Percentiles rank a stretch among this genome's conserved stretches.
Evolutionary conservation across 352 stramenopile species (phyloP).

Genomic region (Globisporangium spiculum): DNA sequence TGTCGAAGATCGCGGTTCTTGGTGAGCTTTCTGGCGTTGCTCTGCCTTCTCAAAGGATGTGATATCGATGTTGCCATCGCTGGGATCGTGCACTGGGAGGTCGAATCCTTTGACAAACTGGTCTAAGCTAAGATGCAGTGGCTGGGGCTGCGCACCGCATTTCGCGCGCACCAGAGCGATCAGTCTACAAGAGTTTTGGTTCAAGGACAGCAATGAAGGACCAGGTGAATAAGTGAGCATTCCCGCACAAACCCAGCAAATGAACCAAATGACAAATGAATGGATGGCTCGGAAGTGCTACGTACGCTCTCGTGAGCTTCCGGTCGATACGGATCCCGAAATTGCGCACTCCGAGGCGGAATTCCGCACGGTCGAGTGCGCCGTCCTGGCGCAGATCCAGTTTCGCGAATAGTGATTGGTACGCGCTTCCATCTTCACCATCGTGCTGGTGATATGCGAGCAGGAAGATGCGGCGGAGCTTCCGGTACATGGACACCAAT

Average conservation of each 20-base stretch:
- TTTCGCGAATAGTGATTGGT: slow-evolving; percentile 34
- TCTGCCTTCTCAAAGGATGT: neutral
- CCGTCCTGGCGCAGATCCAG: slow-evolving; percentile 51
- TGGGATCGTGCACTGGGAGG: slow-evolving; percentile 13
- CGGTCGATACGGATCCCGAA: slow-evolving; percentile 61
- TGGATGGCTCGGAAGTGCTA: neutral
- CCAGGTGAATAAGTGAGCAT: neutral
- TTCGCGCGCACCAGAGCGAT: slow-evolving; percentile 55
- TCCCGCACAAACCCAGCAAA: neutral
- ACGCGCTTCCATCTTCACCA: slow-evolving; percentile 4
- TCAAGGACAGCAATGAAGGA: neutral
- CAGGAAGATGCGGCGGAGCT: slow-evolving; percentile 45
- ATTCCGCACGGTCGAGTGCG: slow-evolving; percentile 58
- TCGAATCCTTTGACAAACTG: slow-evolving; percentile 66
- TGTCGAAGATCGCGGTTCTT: neutral
- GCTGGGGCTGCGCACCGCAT: slow-evolving; percentile 28
- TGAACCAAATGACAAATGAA: neutral
- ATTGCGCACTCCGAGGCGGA: slow-evolving; percentile 42
- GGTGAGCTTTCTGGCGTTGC: neutral
- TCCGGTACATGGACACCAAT: slow-evolving; percentile 49
- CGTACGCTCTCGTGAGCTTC: slow-evolving; percentile 58
- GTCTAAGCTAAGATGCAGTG: slow-evolving; percentile 38
- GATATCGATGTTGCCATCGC: neutral
- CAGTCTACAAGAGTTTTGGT: slow-evolving; percentile 25
- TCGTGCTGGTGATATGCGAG: slow-evolving; percentile 26